Percentiles rank a stretch among this genome's conserved stretches.
Conservation (phyloP, 495 filamentous ascomycete species). For the Talaromyces thailandensis region DNA sequence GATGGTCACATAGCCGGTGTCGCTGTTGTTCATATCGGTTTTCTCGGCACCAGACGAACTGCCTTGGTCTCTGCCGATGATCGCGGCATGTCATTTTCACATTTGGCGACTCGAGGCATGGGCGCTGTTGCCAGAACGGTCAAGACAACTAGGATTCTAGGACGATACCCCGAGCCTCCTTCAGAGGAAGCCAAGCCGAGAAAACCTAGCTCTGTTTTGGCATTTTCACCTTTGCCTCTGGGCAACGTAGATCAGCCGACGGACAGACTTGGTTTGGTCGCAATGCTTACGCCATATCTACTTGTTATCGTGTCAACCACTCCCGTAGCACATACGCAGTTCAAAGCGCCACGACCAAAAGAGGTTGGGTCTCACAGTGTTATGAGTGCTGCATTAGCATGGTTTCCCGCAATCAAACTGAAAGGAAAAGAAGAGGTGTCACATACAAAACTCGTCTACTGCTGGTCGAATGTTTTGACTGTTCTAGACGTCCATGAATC, state of each 20-base stretch:
- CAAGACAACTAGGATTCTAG: slow-evolving; percentile 82
- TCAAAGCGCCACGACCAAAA: slow-evolving; percentile 83
- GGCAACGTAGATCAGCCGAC: slow-evolving; percentile 86
- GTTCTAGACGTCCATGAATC: slow-evolving; percentile 78
- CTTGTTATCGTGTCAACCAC: slow-evolving; percentile 96
- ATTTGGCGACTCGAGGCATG: slow-evolving; percentile 84
- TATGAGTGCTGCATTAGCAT: slow-evolving; percentile 87
- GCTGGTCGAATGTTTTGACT: slow-evolving; percentile 94
- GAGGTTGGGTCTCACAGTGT: slow-evolving; percentile 82
- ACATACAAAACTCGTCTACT: slow-evolving; percentile 80
- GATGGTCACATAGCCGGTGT: slow-evolving; percentile 79
- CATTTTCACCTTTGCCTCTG: slow-evolving; percentile 81
- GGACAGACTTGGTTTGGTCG: slow-evolving; percentile 83
- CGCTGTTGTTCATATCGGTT: slow-evolving; percentile 80
- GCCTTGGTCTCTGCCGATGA: slow-evolving; percentile 97
- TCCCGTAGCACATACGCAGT: slow-evolving; percentile 88
- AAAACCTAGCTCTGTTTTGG: slow-evolving; percentile 92
- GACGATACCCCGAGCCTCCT: slow-evolving; percentile 68
- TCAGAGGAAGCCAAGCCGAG: slow-evolving; percentile 51
- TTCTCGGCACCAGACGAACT: slow-evolving; percentile 90
- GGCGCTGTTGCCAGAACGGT: slow-evolving; percentile 78
- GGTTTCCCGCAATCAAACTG: slow-evolving; percentile 92
- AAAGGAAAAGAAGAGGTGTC: slow-evolving; percentile 58
- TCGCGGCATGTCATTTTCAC: slow-evolving; percentile 94
- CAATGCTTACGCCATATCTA: slow-evolving; percentile 92